phyloP scores from a whole-genome alignment of 805 yeast species.

The Spathaspora girioi region DNA sequence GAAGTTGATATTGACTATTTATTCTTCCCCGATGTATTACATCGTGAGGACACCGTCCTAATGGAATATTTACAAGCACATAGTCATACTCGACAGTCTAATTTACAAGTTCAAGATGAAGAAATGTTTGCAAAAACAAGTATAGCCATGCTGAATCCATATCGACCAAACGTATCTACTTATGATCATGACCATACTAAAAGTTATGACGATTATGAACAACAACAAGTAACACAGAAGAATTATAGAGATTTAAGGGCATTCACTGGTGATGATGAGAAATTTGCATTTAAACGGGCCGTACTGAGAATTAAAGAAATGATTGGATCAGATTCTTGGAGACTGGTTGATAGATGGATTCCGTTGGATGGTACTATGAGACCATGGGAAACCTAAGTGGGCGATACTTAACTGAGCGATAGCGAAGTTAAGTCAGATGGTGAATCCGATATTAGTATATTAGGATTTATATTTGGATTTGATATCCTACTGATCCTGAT shows the following conservation, averaged over 20 bases:
- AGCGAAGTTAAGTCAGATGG: no score
- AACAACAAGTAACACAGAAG: background rate
- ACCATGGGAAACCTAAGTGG: conserved; percentile 46
- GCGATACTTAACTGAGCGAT: background rate
- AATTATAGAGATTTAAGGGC: conserved; percentile 47
- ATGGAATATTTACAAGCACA: conserved; percentile 15
- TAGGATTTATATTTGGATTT: no score
- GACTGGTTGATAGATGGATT: conserved; percentile 46
- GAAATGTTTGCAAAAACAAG: conserved; percentile 68
- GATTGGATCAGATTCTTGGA: conserved; percentile 53
- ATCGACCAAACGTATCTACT: conserved; percentile 64
- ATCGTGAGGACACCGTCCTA: conserved; percentile 9
- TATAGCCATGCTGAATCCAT: conserved; percentile 58
- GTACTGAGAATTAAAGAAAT: conserved; percentile 61
- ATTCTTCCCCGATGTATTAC: conserved; percentile 54
- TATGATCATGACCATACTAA: conserved; percentile 48
- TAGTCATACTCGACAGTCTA: conserved; percentile 16
- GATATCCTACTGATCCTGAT: no score
- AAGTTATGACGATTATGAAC: conserved; percentile 10
- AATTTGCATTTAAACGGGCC: conserved; percentile 70
- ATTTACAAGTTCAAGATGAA: conserved; percentile 53
- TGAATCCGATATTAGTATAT: no score
- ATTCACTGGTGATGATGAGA: conserved; percentile 76
- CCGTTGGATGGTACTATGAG: conserved; percentile 51
- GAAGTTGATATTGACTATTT: conserved; percentile 49